Conservation (phyloP, 306 rosid genomes). For the Cicer arietinum region DNA sequence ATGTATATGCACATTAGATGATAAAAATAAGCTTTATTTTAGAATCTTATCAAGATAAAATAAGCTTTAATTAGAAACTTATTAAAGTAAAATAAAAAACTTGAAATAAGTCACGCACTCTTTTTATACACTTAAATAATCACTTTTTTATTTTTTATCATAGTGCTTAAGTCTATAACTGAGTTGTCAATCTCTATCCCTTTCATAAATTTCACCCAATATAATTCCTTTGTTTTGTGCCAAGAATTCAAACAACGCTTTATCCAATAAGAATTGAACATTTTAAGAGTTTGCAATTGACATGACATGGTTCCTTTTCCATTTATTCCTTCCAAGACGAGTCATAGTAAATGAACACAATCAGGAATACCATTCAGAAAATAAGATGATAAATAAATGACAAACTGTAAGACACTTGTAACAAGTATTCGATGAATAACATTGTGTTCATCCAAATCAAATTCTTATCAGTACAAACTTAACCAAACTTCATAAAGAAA, state of each 20-base stretch:
- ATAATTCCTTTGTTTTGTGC: no score
- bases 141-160: no score
- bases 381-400: neutral
- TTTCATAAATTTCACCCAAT: no score
- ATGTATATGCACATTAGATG: no score
- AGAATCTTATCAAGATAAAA: no score
- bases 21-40: no score
- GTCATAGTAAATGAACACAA: neutral
- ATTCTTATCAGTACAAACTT: neutral
- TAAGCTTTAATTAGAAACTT: no score
- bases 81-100: no score
- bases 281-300: neutral
- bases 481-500: slow-evolving; percentile 13
- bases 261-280: neutral
- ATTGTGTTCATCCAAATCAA: slow-evolving; percentile 1
- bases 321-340: slow-evolving; percentile 3
- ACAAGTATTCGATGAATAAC: neutral
- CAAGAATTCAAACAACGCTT: neutral
- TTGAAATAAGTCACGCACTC: no score
- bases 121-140: no score
- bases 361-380: slow-evolving; percentile 7
- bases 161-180: no score
- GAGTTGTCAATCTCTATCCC: no score
- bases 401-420: neutral
- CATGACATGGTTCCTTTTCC: neutral